phyloP scores from a whole-genome alignment of 2,329 filamentous ascomycete species.

The Hirsutella minnesotensis region DNA sequence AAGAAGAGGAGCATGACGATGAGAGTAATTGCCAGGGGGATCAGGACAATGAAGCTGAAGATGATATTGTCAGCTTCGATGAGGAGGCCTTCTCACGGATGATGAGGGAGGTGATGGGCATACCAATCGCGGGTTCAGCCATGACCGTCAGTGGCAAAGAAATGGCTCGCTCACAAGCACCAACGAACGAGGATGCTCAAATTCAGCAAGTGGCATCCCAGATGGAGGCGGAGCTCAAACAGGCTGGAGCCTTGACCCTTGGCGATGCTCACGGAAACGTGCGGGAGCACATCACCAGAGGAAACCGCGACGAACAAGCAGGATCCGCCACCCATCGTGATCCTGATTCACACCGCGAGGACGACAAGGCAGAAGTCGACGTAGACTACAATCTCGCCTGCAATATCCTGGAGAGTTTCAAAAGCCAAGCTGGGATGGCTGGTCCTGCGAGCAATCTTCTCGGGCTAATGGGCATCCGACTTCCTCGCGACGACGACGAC shows the following conservation, averaged over 20 bases:
- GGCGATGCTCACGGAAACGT: conserved; percentile 23
- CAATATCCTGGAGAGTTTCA: conserved; percentile 87
- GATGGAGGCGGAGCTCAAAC: conserved; percentile 57
- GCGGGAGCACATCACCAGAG: conserved; percentile 7
- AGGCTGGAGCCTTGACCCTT: conserved; percentile 22
- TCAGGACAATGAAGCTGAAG: conserved; percentile 51
- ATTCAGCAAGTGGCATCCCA: conserved; percentile 53
- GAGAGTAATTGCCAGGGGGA: too few relatives aligned
- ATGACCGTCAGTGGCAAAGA: neutral
- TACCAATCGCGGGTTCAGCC: conserved; percentile 22
- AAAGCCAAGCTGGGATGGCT: conserved; percentile 73
- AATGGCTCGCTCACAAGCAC: neutral
- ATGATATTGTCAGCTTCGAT: conserved; percentile 68
- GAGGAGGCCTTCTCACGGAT: conserved; percentile 75
- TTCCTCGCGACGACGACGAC: conserved; percentile 68
- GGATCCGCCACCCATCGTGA: conserved; percentile 16
- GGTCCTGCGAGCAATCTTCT: conserved; percentile 84
- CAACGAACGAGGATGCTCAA: conserved; percentile 41
- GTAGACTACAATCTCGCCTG: conserved; percentile 81
- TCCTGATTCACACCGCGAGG: conserved; percentile 36
- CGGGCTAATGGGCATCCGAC: conserved; percentile 68
- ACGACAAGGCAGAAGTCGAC: conserved; percentile 49
- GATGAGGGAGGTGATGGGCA: conserved; percentile 88
- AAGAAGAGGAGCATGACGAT: conserved; percentile 36
- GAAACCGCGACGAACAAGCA: conserved; percentile 5